These are phyloP conservation scores for Arachis hypogaea DNA, from an alignment of 306 rosid genomes.

Conservation along the genomic window DNA sequence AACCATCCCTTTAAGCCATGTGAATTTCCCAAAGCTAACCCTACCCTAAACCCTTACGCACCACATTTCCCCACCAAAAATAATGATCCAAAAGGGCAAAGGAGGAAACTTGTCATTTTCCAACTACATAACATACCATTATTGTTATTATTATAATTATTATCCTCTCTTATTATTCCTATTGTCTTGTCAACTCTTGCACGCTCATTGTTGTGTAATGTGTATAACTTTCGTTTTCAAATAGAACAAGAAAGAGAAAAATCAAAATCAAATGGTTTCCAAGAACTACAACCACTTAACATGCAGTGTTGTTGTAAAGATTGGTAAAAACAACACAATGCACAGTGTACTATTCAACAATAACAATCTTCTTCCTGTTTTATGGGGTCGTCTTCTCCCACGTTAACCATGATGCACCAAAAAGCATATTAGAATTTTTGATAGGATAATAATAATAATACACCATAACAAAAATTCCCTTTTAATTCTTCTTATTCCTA, in stretches of 20 bases:
- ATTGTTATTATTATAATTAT: too few relatives aligned
- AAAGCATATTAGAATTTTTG: constrained; percentile 55
- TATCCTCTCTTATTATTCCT: constrained; percentile 36
- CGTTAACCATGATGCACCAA: constrained; percentile 66
- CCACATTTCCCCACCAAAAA: constrained; percentile 6
- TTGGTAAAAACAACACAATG: constrained; percentile 54
- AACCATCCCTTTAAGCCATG: background rate
- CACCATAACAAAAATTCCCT: background rate
- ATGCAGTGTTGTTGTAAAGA: constrained; percentile 44
- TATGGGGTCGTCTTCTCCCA: constrained; percentile 56
- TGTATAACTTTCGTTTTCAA: constrained; percentile 30
- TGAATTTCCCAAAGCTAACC: constrained; percentile 45
- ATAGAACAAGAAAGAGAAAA: constrained; percentile 36
- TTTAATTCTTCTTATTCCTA: background rate
- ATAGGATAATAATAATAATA: background rate
- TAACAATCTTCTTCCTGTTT: constrained; percentile 60
- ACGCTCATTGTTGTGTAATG: background rate
- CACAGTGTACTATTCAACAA: constrained; percentile 57
- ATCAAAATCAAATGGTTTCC: constrained; percentile 50
- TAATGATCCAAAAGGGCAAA: background rate
- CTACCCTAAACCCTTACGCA: background rate
- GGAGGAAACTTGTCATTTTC: constrained; percentile 22
- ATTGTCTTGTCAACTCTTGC: constrained; percentile 25
- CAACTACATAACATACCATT: background rate
- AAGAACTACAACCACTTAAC: constrained; percentile 46